Evolutionary conservation across 352 stramenopile genomes (phyloP).

Genomic region (Pythium dissotocum): DNA sequence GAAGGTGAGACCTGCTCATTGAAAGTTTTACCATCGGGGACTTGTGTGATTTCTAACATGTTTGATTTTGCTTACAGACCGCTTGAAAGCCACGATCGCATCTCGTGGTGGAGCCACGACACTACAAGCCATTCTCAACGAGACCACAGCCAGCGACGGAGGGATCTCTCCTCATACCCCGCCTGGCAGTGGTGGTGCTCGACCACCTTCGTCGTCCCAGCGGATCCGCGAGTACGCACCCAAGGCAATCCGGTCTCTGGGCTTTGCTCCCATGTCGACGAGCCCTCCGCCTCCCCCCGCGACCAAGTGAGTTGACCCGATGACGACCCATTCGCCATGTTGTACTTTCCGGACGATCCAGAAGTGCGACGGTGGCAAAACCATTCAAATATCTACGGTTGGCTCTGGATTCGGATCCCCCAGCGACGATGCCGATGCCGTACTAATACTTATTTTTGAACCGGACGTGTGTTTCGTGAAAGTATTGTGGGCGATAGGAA

Average conservation of each 20-base stretch:
- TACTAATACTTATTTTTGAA: too few species aligned
- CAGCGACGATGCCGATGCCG: too few species aligned
- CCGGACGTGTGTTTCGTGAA: too few species aligned
- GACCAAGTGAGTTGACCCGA: background rate
- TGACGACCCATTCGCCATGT: too few species aligned
- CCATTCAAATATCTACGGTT: too few species aligned
- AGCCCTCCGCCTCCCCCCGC: conserved; percentile 5
- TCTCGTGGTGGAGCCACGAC: conserved; percentile 51
- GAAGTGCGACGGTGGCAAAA: too few species aligned
- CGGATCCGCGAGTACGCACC: conserved; percentile 77
- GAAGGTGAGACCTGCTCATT: conserved; percentile 38
- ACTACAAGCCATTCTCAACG: conserved; percentile 65
- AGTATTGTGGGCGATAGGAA: too few species aligned
- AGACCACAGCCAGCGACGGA: conserved; percentile 32
- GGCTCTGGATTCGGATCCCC: too few species aligned
- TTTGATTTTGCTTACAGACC: conserved; percentile 31
- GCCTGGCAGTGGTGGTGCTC: background rate
- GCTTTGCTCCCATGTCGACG: conserved; percentile 47
- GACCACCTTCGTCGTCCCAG: conserved; percentile 62
- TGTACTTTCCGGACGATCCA: too few species aligned
- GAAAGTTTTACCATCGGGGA: background rate
- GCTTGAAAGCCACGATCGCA: conserved; percentile 51
- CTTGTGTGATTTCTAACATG: conserved; percentile 2
- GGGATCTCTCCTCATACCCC: background rate
- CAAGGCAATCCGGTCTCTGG: conserved; percentile 71